Percentiles rank a stretch among this genome's conserved stretches.
Conservation (phyloP, 2,329 filamentous ascomycete species). For the Acarospora socialis region DNA sequence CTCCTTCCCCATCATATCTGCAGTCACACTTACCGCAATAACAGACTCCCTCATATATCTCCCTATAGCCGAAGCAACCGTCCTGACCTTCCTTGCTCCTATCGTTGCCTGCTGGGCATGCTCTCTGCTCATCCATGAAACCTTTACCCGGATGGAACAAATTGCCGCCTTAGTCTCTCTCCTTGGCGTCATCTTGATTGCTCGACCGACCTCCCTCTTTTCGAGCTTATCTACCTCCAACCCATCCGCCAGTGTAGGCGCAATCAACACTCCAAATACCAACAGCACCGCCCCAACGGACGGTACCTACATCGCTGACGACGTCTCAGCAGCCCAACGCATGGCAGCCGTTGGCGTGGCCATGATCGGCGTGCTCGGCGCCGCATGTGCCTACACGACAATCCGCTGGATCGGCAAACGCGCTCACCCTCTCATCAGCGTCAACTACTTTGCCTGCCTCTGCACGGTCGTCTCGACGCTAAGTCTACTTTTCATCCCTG, state of each 20-base stretch:
- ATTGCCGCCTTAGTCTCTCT: constrained; percentile 63
- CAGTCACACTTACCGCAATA: constrained; percentile 5
- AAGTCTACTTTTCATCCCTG: constrained; percentile 43
- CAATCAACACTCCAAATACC: constrained; percentile 14
- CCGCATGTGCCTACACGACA: constrained; percentile 58
- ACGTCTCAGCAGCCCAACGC: constrained; percentile 48
- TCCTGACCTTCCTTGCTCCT: constrained; percentile 76
- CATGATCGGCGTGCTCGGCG: constrained; percentile 63
- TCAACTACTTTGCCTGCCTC: constrained; percentile 67
- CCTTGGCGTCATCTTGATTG: constrained; percentile 69
- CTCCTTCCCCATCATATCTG: not conserved
- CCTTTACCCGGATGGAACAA: constrained; percentile 64
- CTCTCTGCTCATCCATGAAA: constrained; percentile 59
- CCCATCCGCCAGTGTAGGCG: constrained; percentile 19
- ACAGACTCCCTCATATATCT: constrained; percentile 57
- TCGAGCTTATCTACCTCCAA: constrained; percentile 16
- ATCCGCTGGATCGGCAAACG: constrained; percentile 69
- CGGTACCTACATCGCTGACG: constrained; percentile 25
- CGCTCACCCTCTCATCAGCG: constrained; percentile 67
- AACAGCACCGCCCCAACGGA: constrained; percentile 20
- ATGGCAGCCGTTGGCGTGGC: constrained; percentile 56
- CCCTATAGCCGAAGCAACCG: constrained; percentile 72
- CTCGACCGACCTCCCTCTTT: constrained; percentile 51
- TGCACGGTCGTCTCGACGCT: constrained; percentile 53
- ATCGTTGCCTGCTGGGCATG: constrained; percentile 68